Conservation (phyloP, 768 basidiomycete genomes). For the Paxillus involutus region DNA sequence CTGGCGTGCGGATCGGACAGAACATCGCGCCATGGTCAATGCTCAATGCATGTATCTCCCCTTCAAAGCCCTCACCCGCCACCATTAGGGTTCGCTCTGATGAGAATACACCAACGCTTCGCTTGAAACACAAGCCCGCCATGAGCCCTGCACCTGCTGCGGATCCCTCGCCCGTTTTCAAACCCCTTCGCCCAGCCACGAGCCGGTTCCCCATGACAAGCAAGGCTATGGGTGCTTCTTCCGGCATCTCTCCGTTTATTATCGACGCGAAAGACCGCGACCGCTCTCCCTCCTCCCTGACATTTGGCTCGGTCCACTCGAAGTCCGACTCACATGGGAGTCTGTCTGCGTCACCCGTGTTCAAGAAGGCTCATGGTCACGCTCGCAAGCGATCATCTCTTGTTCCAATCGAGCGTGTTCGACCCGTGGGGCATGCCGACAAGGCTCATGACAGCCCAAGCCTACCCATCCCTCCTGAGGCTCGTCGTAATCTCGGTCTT, state of each 20-base stretch:
- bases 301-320: conserved; percentile 37
- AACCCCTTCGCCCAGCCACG: conserved; percentile 53
- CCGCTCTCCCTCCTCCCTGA: conserved; percentile 32
- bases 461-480: conserved; percentile 47
- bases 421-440: not conserved
- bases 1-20: conserved; percentile 40
- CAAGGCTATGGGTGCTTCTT: conserved; percentile 22
- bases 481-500: conserved; percentile 59
- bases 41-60: conserved; percentile 40
- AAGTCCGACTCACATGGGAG: conserved; percentile 26
- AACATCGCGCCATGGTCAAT: conserved; percentile 66
- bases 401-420: conserved; percentile 15
- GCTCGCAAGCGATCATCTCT: conserved; percentile 26
- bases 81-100: conserved; percentile 23
- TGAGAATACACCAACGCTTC: conserved; percentile 21
- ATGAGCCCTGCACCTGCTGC: conserved; percentile 57
- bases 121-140: conserved; percentile 49
- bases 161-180: conserved; percentile 59
- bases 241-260: conserved; percentile 28
- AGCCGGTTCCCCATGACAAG: conserved; percentile 21
- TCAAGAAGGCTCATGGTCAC: conserved; percentile 29
- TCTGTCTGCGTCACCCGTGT: conserved; percentile 32
- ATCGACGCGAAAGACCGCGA: conserved; percentile 16
- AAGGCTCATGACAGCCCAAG: conserved; percentile 19
- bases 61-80: conserved; percentile 31